Percentiles rank a stretch among this genome's conserved stretches.
These are phyloP conservation scores for Hypoxylon sp. DNA, from an alignment of 2,329 filamentous ascomycete species.

Conservation along the genomic window DNA sequence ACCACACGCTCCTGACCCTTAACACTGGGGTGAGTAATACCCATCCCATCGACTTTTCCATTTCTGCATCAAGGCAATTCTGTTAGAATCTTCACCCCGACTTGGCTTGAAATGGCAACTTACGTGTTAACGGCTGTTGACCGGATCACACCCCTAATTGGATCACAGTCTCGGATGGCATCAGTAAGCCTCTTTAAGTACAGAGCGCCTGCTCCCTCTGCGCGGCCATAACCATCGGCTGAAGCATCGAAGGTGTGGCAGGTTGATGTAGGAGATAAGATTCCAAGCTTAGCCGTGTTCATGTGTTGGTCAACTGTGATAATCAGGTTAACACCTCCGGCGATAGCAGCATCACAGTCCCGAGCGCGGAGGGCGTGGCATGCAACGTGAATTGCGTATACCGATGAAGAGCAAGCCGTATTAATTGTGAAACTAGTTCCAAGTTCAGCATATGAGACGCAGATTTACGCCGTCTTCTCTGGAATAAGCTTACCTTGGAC, in stretches of 20 bases:
- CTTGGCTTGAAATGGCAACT: not conserved
- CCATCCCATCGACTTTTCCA: constrained; percentile 48
- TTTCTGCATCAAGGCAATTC: constrained; percentile 24
- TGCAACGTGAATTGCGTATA: constrained; percentile 54
- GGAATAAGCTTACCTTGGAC: constrained; percentile 44
- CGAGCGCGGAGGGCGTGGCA: constrained; percentile 46
- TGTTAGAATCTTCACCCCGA: not conserved
- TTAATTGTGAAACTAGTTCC: constrained; percentile 47
- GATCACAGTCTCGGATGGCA: constrained; percentile 49
- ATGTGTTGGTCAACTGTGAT: constrained; percentile 50
- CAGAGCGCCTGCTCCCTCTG: constrained; percentile 43
- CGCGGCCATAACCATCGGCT: constrained; percentile 51
- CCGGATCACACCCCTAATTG: constrained; percentile 49
- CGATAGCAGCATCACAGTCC: constrained; percentile 54
- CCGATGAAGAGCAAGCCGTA: constrained; percentile 56
- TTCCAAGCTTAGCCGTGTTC: constrained; percentile 51
- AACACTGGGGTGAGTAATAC: constrained; percentile 51
- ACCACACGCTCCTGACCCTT: constrained; percentile 45
- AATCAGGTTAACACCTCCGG: constrained; percentile 56
- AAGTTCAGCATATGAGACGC: not conserved
- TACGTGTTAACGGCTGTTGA: constrained; percentile 48
- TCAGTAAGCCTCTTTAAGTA: constrained; percentile 49
- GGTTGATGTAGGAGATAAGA: constrained; percentile 52
- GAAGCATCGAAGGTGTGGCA: constrained; percentile 51
- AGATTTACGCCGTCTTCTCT: not conserved